Evolutionary conservation across 805 yeast species (phyloP), one percentile per base, ranked within the genome.

Genomic region (Kurtzmaniella fragi): DNA sequence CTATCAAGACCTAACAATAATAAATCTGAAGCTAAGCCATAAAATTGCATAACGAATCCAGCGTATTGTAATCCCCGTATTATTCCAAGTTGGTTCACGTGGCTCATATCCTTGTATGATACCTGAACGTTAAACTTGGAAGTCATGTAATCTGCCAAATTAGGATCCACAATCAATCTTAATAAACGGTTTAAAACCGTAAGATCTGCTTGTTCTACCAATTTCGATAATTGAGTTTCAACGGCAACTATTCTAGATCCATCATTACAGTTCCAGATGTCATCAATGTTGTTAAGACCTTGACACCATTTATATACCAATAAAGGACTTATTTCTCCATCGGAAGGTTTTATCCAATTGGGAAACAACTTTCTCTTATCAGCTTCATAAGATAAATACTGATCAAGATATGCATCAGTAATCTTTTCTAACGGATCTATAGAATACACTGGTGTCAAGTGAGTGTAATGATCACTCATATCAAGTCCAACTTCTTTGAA

Each of bases 341-440:
- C 99, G 48, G 85, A 79, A 7, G 99, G 99, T 56, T 93, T 93
- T 30, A 93, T 74, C 99, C 99, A 93, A 56, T 82, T 83, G 3
- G 99, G 99, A 62, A 93, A 93, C 20, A 93, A 61, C 6, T 81
- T 78, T 42, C 96, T 65, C 55, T 84, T 81, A 39, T 87, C 96
- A 8, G 93, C 91, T 56, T 93, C 98, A 60, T 84, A 91, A 96
- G 98, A 93, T 33, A 93, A 64, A 51, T 91, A 93, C 53, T 93
- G 99, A 53, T 91, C 98, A 31, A 93, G 62, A 49, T 91, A 93
- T 0, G 98, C 96, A 64, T 93, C 99, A 0, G 96, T 89, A 37
- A 93, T 87, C 55, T 90, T 93, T 59, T 93, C 99, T 31, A 89
- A 61, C 0, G 98, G 96, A 54, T 91, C 97, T 12, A 93, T 74